Evolutionary conservation across 2,329 filamentous ascomycete species (phyloP), one percentile per base, ranked within the genome.

Genomic region (Pseudonectria buxi): DNA sequence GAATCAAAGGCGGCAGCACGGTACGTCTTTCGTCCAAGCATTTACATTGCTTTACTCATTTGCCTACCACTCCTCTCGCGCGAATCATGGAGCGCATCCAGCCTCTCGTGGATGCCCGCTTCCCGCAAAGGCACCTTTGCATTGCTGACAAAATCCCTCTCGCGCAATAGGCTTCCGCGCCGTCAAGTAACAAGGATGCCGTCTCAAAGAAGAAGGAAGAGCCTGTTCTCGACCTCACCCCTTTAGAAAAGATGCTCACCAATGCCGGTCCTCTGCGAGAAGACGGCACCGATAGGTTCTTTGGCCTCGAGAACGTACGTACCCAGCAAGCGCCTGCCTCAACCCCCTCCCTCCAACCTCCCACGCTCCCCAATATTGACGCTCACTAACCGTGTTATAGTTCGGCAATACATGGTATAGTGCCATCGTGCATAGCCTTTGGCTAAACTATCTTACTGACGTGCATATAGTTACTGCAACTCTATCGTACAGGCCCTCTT

Each of bases 401-500:
- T 95, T 95, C 67, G 90, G 90, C 57, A 96, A 95, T 58, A 96
- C 90, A 59, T 96, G 90, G 89, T 95, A 83, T 56, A 67, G 49
- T 30, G 28, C 29, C 30, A 25, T 35, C 24, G 24, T 41, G 37
- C 32, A 26, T 35, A 16, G 13, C 30, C 24, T 30, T 15, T 31
- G n/a, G 30, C 34, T 22, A 33, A 26, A 24, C 13, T 25, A 31
- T 7, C 24, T 22, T 12, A 29, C 47, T 60, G 30, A 60, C 50
- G 25, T 25, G 14, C 10, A 9, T 26, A 27, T 63, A 96, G 90
- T 61, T 98, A 98, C 65, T 95, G 87, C 68, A 98, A 98, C 64
- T 98, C 92, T 11, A 95, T 98, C 54, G 77, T 98, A 39, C 92
- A 98, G 68, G 94, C 88, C 53, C 78, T 98, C 39, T 98, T 94